Evolutionary conservation across 768 basidiomycete genomes (phyloP).

Genomic region (Psilocybe sp.): DNA sequence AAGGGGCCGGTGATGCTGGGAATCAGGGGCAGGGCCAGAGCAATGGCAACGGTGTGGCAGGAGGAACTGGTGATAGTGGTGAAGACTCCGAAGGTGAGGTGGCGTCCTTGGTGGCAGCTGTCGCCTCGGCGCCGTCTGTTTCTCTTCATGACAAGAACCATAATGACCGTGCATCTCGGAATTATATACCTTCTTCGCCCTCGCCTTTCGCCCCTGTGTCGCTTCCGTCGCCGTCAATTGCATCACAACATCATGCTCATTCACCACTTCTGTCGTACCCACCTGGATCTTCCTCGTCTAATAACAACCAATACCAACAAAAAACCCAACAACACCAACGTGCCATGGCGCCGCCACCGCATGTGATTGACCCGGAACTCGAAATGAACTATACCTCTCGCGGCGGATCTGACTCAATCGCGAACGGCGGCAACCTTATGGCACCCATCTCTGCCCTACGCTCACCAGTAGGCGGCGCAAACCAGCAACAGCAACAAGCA

Average conservation of each 20-base stretch:
- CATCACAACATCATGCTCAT: conserved; percentile 8
- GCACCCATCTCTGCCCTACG: conserved; percentile 24
- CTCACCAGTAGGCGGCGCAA: conserved; percentile 16
- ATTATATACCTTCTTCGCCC: conserved; percentile 28
- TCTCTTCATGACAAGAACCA: conserved; percentile 23
- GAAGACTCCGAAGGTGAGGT: conserved; percentile 46
- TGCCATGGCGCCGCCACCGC: too few species aligned
- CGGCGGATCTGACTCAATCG: not conserved
- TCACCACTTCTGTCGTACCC: conserved; percentile 2
- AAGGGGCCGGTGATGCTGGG: conserved; percentile 28
- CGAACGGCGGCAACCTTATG: conserved; percentile 10
- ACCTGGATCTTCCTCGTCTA: too few species aligned
- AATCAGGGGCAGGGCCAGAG: too few species aligned
- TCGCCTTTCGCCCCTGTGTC: conserved; percentile 33
- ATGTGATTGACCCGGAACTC: not conserved
- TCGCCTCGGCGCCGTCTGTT: conserved; percentile 21
- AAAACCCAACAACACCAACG: too few species aligned
- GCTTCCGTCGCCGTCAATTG: conserved; percentile 5
- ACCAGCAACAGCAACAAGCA: too few species aligned
- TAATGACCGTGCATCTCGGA: conserved; percentile 33
- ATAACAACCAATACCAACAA: too few species aligned
- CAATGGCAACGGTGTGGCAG: conserved; percentile 45
- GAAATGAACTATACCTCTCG: conserved; percentile 3
- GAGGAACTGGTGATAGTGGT: conserved; percentile 34
- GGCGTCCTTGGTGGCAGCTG: conserved; percentile 23